phyloP scores from a whole-genome alignment of 305 asterid genomes.

The Solanum chacoense region DNA sequence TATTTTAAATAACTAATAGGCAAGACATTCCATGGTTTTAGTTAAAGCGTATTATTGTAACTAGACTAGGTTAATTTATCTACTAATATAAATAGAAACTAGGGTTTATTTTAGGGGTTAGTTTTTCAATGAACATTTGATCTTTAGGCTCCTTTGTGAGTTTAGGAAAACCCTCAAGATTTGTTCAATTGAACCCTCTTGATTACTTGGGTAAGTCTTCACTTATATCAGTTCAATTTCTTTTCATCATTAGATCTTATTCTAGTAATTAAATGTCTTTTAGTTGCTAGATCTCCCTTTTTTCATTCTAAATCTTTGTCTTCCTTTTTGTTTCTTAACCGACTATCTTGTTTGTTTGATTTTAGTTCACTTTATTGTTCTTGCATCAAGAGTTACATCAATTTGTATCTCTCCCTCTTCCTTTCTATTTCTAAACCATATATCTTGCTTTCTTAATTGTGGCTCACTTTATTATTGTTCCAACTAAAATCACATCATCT shows the following conservation, averaged over 20 bases:
- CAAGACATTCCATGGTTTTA: not conserved
- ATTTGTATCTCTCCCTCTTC: not conserved
- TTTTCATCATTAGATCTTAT: not conserved
- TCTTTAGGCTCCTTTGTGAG: not conserved
- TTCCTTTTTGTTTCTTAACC: not conserved
- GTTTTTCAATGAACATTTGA: no score
- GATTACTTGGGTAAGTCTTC: not conserved
- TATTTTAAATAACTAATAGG: not conserved
- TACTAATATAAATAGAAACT: not conserved
- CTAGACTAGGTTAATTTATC: not conserved
- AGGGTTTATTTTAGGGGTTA: not conserved
- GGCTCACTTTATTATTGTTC: not conserved
- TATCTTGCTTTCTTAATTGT: not conserved
- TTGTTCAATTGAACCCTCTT: not conserved
- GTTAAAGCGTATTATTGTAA: not conserved
- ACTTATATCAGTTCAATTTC: not conserved
- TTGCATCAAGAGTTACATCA: not conserved
- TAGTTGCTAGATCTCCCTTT: not conserved
- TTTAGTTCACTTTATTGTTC: not conserved
- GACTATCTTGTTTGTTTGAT: not conserved
- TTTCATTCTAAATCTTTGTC: not conserved
- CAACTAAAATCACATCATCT: no score
- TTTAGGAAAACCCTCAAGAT: not conserved
- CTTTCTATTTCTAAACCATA: not conserved
- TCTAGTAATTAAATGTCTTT: not conserved